Evolutionary conservation across 805 yeast species (phyloP).

Genomic region (Candida broadrunensis): DNA sequence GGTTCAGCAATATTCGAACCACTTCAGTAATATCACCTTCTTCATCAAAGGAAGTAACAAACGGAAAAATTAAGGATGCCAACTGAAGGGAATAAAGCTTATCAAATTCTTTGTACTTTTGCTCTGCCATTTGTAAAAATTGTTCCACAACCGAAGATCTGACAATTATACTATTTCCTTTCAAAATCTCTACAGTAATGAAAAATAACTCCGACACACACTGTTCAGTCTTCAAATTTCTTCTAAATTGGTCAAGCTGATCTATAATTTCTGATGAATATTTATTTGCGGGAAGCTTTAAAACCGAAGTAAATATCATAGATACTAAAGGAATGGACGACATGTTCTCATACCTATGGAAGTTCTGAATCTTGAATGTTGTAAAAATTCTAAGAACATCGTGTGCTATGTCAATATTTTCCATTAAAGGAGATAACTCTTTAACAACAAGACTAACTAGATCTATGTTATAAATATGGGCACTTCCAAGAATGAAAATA

Average conservation of each 20-base stretch:
- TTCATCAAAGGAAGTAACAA: slow-evolving; percentile 3
- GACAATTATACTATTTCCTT: background rate
- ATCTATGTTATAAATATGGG: slow-evolving; percentile 11
- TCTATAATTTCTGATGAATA: background rate
- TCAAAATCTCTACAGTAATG: background rate
- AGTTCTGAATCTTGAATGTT: slow-evolving; percentile 5
- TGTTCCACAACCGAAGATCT: slow-evolving; percentile 1
- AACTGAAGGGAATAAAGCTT: background rate
- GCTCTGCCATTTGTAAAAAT: background rate
- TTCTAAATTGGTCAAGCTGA: slow-evolving; percentile 2
- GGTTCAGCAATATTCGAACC: slow-evolving; percentile 6
- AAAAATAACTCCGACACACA: background rate
- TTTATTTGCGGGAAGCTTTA: background rate
- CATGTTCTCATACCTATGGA: slow-evolving; percentile 1
- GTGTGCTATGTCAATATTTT: slow-evolving; percentile 8
- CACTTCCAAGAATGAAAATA: slow-evolving; percentile 23
- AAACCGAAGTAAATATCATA: slow-evolving; percentile 5
- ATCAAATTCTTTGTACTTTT: background rate
- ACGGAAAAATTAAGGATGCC: slow-evolving; percentile 5
- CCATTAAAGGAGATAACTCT: slow-evolving; percentile 19
- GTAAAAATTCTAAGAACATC: slow-evolving; percentile 26
- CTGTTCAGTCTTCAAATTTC: background rate
- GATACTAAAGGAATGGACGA: slow-evolving; percentile 8
- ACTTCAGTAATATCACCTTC: slow-evolving; percentile 1
- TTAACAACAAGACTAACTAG: slow-evolving; percentile 16